Evolutionary conservation across 2,329 filamentous ascomycete species (phyloP), one percentile per base, ranked within the genome.

Genomic region (Hymenotorrendiella dingleyae): DNA sequence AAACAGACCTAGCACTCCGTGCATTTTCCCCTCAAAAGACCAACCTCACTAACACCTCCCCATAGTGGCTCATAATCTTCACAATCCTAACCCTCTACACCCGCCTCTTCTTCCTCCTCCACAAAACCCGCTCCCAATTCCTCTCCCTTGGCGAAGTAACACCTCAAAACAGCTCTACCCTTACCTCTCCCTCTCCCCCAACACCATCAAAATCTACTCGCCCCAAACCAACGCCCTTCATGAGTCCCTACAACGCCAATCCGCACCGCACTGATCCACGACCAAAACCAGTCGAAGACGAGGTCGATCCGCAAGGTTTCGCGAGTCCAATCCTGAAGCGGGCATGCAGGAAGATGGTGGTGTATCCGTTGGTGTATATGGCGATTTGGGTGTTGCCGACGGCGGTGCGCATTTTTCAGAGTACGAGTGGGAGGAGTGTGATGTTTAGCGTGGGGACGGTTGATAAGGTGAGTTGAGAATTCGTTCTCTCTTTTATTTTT

Each of bases 321-420:
- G n/a, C n/a, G n/a, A n/a, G n/a, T n/a, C 17, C 11, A 9, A 22
- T 27, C 7, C 14, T 37, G n/a, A 17, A 21, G 20, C 20, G 22
- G 22, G 26, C 26, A 14, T 24, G 35, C 19, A n/a, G 24, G 8
- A 60, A 65, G 30, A 68, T 69, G 65, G 62, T 68, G 53, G 50
- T 60, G 14, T 69, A 69, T 43, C 67, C 67, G 3, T 45, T 68
- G 1, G 61, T 64, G 1, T 69, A 68, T 47, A 64, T 65, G 48
- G 43, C 66, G 3, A 61, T 68, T 22, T 69, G 66, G 67, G 61
- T 61, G 1, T 60, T 68, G 9, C 67, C 67, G 0, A 68, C 66
- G 0, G 44, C 53, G 0, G 63, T 68, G 36, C 56, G 66, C 10
- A 64, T 68, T 16, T 68, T 68, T 36, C 66, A 69, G 40, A 54